Conservation (phyloP, 345 rosid genomes). For the Angophora floribunda region DNA sequence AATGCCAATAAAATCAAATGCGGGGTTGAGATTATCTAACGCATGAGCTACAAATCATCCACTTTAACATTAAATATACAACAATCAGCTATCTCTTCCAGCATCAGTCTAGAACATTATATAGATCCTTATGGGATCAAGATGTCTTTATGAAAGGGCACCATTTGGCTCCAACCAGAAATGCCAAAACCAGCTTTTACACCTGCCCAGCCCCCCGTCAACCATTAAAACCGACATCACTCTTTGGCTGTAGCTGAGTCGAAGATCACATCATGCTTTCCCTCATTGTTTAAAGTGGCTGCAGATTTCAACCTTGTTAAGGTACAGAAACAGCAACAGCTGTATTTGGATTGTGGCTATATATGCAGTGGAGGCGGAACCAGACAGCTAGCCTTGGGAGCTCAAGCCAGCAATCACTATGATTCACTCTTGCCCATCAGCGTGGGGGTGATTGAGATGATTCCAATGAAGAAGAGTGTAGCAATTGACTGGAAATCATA, state of each 20-base stretch:
- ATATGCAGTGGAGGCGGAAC: background rate
- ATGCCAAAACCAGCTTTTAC: background rate
- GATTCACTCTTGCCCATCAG: constrained; percentile 44
- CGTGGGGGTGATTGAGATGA: constrained; percentile 68
- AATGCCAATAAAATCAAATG: background rate
- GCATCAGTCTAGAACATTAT: background rate
- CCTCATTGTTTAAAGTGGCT: background rate
- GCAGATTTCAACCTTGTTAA: background rate
- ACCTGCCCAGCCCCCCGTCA: background rate
- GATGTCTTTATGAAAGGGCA: background rate
- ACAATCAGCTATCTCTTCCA: background rate
- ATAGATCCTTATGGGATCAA: background rate
- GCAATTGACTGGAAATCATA: constrained; percentile 86
- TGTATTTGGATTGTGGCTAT: background rate
- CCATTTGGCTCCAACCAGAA: background rate
- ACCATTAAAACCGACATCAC: background rate
- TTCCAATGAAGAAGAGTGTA: constrained; percentile 66
- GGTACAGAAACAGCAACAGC: background rate
- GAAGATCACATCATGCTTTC: background rate
- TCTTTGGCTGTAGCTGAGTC: background rate
- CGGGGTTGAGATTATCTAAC: background rate
- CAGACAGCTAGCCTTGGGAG: background rate
- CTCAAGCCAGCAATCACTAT: background rate
- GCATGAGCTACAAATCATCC: background rate
- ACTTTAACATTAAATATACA: background rate